Evolutionary conservation across 805 yeast genomes (phyloP).

Genomic region (Spathaspora hagerdaliae): DNA sequence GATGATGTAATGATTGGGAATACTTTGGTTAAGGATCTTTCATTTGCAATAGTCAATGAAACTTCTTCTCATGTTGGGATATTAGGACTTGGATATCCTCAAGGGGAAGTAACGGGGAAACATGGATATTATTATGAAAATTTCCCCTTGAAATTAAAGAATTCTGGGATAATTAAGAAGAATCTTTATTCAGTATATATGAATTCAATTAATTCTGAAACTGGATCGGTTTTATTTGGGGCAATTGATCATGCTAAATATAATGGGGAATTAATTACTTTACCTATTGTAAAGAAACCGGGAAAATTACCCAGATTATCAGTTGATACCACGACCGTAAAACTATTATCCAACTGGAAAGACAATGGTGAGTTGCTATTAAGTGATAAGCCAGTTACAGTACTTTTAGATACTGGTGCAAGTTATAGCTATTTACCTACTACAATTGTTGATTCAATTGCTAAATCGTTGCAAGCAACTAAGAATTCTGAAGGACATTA

Average conservation of each 20-base stretch:
- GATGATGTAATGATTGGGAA: constrained; percentile 57
- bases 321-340: constrained; percentile 36
- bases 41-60: constrained; percentile 70
- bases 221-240: constrained; percentile 38
- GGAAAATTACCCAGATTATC: constrained; percentile 38
- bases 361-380: constrained; percentile 9
- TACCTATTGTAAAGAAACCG: constrained; percentile 21
- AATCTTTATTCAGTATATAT: constrained; percentile 35
- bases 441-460: constrained; percentile 27
- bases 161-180: constrained; percentile 29
- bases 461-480: constrained; percentile 33
- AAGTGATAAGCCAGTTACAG: constrained; percentile 11
- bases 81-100: constrained; percentile 66
- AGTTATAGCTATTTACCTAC: constrained; percentile 41
- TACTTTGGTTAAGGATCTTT: constrained; percentile 43
- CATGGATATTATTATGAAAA: constrained; percentile 33
- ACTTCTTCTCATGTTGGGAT: constrained; percentile 68
- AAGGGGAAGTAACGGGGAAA: constrained; percentile 55
- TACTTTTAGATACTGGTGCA: constrained; percentile 32
- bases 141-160: constrained; percentile 31
- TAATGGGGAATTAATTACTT: constrained; percentile 27
- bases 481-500: constrained; percentile 44
- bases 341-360: constrained; percentile 10
- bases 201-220: constrained; percentile 17
- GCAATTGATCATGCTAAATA: constrained; percentile 42